phyloP scores from a whole-genome alignment of 2,329 filamentous ascomycete species.

The Hymenoscyphus infarciens region DNA sequence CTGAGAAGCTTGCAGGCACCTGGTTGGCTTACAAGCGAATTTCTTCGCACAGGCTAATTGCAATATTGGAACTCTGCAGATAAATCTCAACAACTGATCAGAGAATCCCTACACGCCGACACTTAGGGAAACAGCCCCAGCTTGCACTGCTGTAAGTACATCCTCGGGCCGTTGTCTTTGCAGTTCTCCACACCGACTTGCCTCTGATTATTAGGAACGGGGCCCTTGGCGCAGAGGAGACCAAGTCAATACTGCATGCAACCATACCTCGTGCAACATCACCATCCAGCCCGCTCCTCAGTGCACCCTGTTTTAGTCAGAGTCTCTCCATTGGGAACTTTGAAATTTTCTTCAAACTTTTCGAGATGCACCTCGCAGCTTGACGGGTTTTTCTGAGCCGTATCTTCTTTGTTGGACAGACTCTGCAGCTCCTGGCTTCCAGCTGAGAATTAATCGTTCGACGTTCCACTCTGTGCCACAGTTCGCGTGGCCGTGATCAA shows the following conservation, averaged over 20 bases:
- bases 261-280: slow-evolving; percentile 3
- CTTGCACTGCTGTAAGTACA: neutral
- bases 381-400: neutral
- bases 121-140: neutral
- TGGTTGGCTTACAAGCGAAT: neutral
- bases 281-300: neutral
- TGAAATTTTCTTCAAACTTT: neutral
- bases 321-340: neutral
- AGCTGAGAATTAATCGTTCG: neutral
- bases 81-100: neutral
- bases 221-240: neutral
- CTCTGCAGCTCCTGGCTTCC: neutral
- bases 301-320: neutral
- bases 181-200: neutral
- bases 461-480: slow-evolving; percentile 1
- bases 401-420: neutral
- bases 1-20: neutral
- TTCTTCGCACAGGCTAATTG: neutral
- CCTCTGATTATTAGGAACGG: neutral
- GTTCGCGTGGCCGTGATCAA: slow-evolving; percentile 4
- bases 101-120: neutral
- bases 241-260: slow-evolving; percentile 3
- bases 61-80: slow-evolving; percentile 4
- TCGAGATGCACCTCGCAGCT: neutral
- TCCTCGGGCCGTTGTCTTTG: neutral